A percentile compares a stretch with the other conserved stretches of the same genome.
These are phyloP conservation scores for Phytophthora foliorum DNA, from an alignment of 352 stramenopile species.

Conservation along the genomic window DNA sequence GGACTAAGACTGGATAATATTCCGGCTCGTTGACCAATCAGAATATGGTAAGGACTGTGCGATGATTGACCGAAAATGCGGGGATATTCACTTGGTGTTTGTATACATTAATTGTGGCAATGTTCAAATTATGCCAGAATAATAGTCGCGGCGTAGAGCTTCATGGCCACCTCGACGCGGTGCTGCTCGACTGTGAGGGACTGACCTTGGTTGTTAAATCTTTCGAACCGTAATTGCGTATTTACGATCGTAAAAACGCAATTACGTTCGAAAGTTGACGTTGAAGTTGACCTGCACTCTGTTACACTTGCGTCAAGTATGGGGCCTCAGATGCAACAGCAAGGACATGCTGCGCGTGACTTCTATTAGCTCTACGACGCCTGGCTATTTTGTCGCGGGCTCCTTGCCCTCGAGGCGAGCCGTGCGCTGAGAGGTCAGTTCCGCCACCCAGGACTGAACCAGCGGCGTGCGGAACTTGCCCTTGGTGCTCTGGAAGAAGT, in stretches of 20 bases:
- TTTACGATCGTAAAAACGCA: no score
- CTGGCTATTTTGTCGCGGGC: slow-evolving; percentile 1
- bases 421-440: slow-evolving; percentile 68
- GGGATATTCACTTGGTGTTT: no score
- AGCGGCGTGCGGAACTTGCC: slow-evolving; percentile 85
- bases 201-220: neutral
- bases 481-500: slow-evolving; percentile 88
- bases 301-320: neutral
- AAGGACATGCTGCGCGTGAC: neutral
- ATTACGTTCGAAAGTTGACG: no score
- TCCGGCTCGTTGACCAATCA: neutral
- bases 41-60: neutral
- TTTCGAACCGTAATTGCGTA: slow-evolving; percentile 15
- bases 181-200: no score
- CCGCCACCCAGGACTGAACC: slow-evolving; percentile 79
- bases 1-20: neutral
- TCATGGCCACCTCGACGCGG: no score
- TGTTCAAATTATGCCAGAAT: no score
- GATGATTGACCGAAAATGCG: no score
- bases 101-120: no score
- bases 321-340: neutral
- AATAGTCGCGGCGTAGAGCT: no score
- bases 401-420: slow-evolving; percentile 37
- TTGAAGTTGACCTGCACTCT: slow-evolving; percentile 29
- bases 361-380: neutral